Evolutionary conservation across 2,329 filamentous ascomycete species (phyloP).

Genomic region (Diaporthe humulicola): DNA sequence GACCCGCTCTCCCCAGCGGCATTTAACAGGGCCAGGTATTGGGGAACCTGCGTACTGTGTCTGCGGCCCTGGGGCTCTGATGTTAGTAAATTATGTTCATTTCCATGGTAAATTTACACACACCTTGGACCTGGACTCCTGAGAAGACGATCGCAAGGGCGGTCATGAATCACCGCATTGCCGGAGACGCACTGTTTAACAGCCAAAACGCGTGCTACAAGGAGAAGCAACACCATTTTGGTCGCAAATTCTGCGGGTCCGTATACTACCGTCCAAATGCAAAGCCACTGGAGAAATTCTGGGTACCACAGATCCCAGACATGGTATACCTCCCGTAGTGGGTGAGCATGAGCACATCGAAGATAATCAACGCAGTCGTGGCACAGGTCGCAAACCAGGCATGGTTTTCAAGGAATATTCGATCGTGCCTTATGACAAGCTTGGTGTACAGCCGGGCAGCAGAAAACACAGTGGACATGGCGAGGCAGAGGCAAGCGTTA

Average conservation of each 20-base stretch:
- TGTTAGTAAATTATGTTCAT: too few relatives aligned
- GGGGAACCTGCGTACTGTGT: too few relatives aligned
- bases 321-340: constrained; percentile 17
- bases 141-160: constrained; percentile 40
- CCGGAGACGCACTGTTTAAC: constrained; percentile 39
- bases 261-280: constrained; percentile 42
- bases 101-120: too few relatives aligned
- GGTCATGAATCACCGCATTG: constrained; percentile 42
- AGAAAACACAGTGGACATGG: background rate
- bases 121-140: constrained; percentile 39
- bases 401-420: constrained; percentile 1
- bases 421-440: background rate
- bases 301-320: constrained; percentile 4
- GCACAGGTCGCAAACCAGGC: background rate
- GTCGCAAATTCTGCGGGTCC: constrained; percentile 42
- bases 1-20: too few relatives aligned
- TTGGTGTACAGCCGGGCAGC: constrained; percentile 4
- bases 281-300: constrained; percentile 33
- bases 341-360: background rate
- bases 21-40: too few relatives aligned
- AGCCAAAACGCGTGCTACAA: constrained; percentile 45
- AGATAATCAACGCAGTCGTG: background rate
- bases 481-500: constrained; percentile 10
- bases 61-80: too few relatives aligned
- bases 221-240: constrained; percentile 45